These are phyloP conservation scores for Plantago coronopus DNA, from an alignment of 305 asterid species.

Conservation along the genomic window DNA sequence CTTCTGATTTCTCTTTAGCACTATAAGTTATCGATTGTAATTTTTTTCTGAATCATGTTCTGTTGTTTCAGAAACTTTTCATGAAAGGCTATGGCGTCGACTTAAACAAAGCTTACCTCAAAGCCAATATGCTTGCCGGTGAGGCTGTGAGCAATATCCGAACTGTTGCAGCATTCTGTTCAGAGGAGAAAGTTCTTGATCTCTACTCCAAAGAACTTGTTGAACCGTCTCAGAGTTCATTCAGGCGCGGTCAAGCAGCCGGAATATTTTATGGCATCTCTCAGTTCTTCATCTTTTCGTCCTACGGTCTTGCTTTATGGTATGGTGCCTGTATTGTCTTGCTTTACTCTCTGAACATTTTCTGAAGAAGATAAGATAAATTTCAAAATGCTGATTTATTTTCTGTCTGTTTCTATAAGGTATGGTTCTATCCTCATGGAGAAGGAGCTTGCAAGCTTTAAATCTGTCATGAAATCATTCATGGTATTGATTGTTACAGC, in stretches of 20 bases:
- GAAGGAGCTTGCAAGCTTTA: constrained; percentile 71
- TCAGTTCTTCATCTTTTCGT: constrained; percentile 91
- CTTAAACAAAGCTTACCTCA: constrained; percentile 88
- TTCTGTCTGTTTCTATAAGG: constrained; percentile 34
- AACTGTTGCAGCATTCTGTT: constrained; percentile 89
- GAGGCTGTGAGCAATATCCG: constrained; percentile 98
- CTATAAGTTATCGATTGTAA: not conserved
- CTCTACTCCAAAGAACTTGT: constrained; percentile 67
- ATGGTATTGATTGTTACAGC: constrained; percentile 94
- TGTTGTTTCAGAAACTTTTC: constrained; percentile 79
- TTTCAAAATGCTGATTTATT: not conserved
- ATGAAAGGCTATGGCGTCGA: constrained; percentile 92
- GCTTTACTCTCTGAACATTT: not conserved
- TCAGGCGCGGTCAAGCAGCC: constrained; percentile 86
- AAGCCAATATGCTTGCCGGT: constrained; percentile 96
- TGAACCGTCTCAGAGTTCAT: constrained; percentile 73
- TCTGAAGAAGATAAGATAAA: not conserved
- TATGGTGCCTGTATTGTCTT: constrained; percentile 30
- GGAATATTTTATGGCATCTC: constrained; percentile 89
- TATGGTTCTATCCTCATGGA: constrained; percentile 91
- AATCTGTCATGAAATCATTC: constrained; percentile 85
- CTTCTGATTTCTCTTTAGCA: constrained; percentile 3
- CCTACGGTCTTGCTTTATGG: constrained; percentile 95
- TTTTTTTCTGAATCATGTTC: constrained; percentile 13
- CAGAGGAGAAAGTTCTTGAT: constrained; percentile 82